These are phyloP conservation scores for Escovopsis weberi DNA, from an alignment of 2,329 filamentous ascomycete genomes.

Conservation along the genomic window DNA sequence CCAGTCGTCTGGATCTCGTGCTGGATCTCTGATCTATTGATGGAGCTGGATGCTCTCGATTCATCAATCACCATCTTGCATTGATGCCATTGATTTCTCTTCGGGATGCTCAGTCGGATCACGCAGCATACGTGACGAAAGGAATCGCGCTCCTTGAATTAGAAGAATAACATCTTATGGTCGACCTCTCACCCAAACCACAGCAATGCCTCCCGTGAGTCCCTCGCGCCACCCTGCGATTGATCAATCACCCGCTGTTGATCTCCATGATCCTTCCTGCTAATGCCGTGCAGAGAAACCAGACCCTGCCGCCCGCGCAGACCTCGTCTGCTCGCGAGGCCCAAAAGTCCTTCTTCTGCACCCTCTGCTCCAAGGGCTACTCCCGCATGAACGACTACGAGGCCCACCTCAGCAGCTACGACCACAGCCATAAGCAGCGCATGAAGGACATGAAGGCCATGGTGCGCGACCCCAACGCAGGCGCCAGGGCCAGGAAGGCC, in stretches of 20 bases:
- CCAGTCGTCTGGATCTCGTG: no score
- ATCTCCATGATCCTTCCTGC: conserved; percentile 25
- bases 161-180: no score
- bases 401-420: conserved; percentile 84
- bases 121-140: no score
- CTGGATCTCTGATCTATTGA: no score
- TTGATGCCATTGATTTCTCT: no score
- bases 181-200: no score
- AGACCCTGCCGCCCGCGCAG: conserved; percentile 43
- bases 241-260: conserved; percentile 20
- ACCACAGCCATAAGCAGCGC: conserved; percentile 87
- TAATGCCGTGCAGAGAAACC: conserved; percentile 30
- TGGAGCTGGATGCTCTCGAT: no score
- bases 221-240: no score
- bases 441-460: conserved; percentile 80
- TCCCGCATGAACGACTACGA: conserved; percentile 93
- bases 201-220: conserved; percentile 41
- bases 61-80: no score
- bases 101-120: no score
- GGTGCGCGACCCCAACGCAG: conserved; percentile 54
- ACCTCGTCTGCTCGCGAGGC: conserved; percentile 58
- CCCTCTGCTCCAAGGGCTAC: conserved; percentile 87
- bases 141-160: no score
- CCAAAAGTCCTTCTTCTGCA: conserved; percentile 68
- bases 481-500: conserved; percentile 49